Base-by-base conservation (phyloP, 2,329 filamentous ascomycete genomes). In the Microascus cirrosus region DNA sequence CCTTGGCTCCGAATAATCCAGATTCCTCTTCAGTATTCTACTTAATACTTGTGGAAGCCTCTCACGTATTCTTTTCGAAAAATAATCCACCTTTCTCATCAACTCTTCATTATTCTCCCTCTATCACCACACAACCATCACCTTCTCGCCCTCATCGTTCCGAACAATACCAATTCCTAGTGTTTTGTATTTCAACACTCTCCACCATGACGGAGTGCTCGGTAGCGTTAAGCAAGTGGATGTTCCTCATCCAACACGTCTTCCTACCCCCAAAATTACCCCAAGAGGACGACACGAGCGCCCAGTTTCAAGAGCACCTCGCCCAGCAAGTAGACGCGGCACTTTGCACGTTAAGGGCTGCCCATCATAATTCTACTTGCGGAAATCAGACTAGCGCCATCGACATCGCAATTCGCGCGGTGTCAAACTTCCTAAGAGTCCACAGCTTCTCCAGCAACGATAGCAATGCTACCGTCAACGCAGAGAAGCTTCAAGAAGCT, bases 241-340 rank as follows among this genome's bases (percentile, higher is more conserved):
- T 57, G 56, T 54, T 54, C 52, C 35, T 62, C 4, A 60, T 65
- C 36, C 39, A 67, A 48, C 69, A 71, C 42, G 53, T 71, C 3
- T 71, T 71, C 32, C 59, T 72, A 2, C 69, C 70, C 0, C 62
- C 68, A 0, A 63, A 66, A 5, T 60, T 69, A 0, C 70, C 70
- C 2, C 61, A 62, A 1, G 12, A 51, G 7, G 63, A 64, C 25
- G 61, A 63, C 11, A 45, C 3, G 10, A 55, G 36, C 5, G 50
- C 8, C 5, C n/a, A 22, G 20, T 54, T 18, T 52, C 35, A 54
- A 20, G 2, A 42, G 10, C 15, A 45, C 24, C 25, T 53, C 28
- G 20, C 25, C 24, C 7, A 24, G 20, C n/a, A 32, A n/a, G 34
- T 48, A 10, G 20, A 36, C 3, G 45, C 11, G 45, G 24, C 55